phyloP scores from a whole-genome alignment of 2,329 filamentous ascomycete genomes.

The Monilinia laxa region DNA sequence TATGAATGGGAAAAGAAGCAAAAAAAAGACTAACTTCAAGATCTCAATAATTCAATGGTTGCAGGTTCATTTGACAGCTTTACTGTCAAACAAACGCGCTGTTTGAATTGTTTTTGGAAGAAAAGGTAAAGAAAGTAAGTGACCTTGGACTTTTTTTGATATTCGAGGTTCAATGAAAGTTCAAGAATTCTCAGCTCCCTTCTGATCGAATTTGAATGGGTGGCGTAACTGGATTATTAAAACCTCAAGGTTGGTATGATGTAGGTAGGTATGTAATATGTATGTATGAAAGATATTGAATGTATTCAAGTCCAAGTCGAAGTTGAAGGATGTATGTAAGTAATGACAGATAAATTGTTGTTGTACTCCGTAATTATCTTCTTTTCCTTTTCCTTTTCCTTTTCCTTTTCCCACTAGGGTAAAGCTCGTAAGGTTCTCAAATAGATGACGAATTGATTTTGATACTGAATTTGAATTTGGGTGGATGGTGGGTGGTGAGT shows the following conservation, averaged over 20 bases:
- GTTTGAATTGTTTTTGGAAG: constrained; percentile 38
- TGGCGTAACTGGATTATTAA: constrained; percentile 1
- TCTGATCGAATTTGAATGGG: neutral
- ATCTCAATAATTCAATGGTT: constrained; percentile 43
- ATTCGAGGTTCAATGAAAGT: no score
- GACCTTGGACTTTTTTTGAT: neutral
- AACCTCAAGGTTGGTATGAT: neutral
- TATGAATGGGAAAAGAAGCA: constrained; percentile 18
- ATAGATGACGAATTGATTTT: constrained; percentile 20
- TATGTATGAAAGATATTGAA: neutral
- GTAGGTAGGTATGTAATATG: neutral
- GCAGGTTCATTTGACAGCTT: constrained; percentile 99
- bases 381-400: neutral
- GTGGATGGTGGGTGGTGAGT: neutral
- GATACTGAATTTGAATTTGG: neutral
- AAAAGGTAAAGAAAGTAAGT: constrained; percentile 15
- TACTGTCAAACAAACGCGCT: constrained; percentile 93
- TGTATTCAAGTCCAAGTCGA: neutral
- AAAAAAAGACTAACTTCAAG: constrained; percentile 27
- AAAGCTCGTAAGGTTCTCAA: neutral
- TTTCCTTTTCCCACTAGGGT: neutral
- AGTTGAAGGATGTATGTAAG: neutral
- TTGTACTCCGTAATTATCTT: neutral
- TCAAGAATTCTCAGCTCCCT: no score
- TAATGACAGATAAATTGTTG: neutral